These are phyloP conservation scores for Drechslerella dactyloides DNA, from an alignment of 2,329 filamentous ascomycete species.

Conservation along the genomic window DNA sequence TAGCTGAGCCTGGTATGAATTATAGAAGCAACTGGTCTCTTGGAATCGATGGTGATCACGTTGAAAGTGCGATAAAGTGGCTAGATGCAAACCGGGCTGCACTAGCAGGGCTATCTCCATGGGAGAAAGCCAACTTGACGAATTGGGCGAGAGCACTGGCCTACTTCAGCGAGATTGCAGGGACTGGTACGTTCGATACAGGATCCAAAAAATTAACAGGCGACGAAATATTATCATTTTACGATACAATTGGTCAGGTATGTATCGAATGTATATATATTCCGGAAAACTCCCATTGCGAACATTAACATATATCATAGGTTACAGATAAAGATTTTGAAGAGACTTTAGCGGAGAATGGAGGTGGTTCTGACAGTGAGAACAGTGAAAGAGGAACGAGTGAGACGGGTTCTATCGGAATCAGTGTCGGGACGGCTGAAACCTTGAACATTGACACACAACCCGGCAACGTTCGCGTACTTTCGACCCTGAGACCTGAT, in stretches of 20 bases:
- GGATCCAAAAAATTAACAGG: constrained; percentile 20
- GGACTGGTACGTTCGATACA: constrained; percentile 23
- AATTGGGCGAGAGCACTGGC: constrained; percentile 43
- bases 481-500: no score
- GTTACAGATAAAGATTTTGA: constrained; percentile 10
- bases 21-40: background rate
- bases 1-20: constrained; percentile 22
- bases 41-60: background rate
- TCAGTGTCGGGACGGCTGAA: no score
- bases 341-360: background rate
- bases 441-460: no score
- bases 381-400: background rate
- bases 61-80: constrained; percentile 25
- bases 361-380: background rate
- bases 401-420: background rate
- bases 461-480: no score
- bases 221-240: constrained; percentile 31
- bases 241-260: constrained; percentile 32
- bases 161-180: constrained; percentile 36
- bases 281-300: background rate
- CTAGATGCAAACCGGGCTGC: constrained; percentile 17
- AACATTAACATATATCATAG: constrained; percentile 4
- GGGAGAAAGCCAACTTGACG: constrained; percentile 36
- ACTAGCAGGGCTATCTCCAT: constrained; percentile 12
- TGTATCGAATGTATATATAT: background rate